These are phyloP conservation scores for Malus orientalis DNA, from an alignment of 306 rosid genomes.

Conservation along the genomic window DNA sequence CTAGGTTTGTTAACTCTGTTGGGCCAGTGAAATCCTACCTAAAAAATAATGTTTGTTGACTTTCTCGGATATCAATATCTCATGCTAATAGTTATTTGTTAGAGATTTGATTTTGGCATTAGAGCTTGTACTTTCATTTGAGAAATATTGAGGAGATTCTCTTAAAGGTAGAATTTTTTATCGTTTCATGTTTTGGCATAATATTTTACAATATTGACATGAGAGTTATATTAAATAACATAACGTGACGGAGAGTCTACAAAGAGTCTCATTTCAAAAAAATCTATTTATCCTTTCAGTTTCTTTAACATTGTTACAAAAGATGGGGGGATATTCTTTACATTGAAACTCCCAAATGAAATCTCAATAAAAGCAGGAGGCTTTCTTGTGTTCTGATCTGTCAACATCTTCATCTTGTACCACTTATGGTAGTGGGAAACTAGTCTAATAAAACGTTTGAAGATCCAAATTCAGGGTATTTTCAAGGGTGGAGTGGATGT, in stretches of 20 bases:
- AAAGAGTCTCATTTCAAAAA: no score
- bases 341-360: slow-evolving; percentile 29
- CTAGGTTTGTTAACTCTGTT: no score
- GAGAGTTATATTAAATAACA: no score
- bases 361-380: slow-evolving; percentile 39
- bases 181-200: accelerated
- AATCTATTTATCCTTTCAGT: slow-evolving; percentile 5
- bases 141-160: no score
- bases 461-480: slow-evolving; percentile 33
- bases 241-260: no score
- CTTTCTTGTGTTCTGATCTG: slow-evolving; percentile 9
- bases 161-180: accelerated
- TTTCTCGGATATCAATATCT: neutral
- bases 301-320: slow-evolving; percentile 28
- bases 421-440: neutral
- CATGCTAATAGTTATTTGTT: slow-evolving; percentile 16
- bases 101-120: slow-evolving; percentile 2
- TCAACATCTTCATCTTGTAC: slow-evolving; percentile 64
- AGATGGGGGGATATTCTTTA: slow-evolving; percentile 7
- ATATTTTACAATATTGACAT: no score
- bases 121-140: slow-evolving; percentile 8
- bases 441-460: slow-evolving; percentile 6
- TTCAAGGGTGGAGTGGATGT: slow-evolving; percentile 29
- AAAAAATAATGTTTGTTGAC: no score
- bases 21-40: no score